Evolutionary conservation across 2,329 filamentous ascomycete species (phyloP), one percentile per base, ranked within the genome.

Genomic region (Myriosclerotinia duriaeana): DNA sequence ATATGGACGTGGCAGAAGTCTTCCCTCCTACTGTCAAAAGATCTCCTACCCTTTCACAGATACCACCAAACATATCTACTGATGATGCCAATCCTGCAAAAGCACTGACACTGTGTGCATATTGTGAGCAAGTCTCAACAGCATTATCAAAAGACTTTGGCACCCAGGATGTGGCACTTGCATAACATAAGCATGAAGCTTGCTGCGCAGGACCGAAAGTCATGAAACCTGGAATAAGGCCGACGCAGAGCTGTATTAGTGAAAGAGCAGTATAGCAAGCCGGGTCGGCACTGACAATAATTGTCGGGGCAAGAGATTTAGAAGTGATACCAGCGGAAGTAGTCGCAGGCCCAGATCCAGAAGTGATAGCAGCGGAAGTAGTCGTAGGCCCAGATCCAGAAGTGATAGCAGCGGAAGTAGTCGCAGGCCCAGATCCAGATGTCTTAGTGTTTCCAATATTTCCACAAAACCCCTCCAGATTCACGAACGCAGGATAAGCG

Each of bases 31-130:
- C 15, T 14, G 40, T 58, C 30, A 50, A 17, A 22, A 72, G 64
- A 68, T 72, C 66, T n/a, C 73, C 73, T 4, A 74, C 53, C 46
- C 52, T 56, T 15, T 34, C 54, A 64, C 73, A 74, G 9, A 67
- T 36, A 2, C 65, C 46, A 17, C 38, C 26, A 22, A 64, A 67
- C 26, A 14, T 20, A 14, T 22, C 3, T 0, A 67, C 17, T 6
- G 22, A 17, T 17, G 34, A 64, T 5, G 48, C n/a, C 26, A n/a
- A 22, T 53, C 42, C 40, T 5, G 42, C 36, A 22, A 64, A 12
- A n/a, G 20, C n/a, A 34, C 26, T 20, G 5, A 7, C 65, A 53
- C 40, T 14, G 22, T 61, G 44, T 4, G 34, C 58, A 61, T 26
- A 26, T 14, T 50, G 44, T 15, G 44, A 50, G 11, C 58, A 61